Percentiles rank a stretch among this genome's conserved stretches.
Evolutionary conservation across 805 yeast genomes (phyloP).

Genomic region (Yarrowia osloensis): DNA sequence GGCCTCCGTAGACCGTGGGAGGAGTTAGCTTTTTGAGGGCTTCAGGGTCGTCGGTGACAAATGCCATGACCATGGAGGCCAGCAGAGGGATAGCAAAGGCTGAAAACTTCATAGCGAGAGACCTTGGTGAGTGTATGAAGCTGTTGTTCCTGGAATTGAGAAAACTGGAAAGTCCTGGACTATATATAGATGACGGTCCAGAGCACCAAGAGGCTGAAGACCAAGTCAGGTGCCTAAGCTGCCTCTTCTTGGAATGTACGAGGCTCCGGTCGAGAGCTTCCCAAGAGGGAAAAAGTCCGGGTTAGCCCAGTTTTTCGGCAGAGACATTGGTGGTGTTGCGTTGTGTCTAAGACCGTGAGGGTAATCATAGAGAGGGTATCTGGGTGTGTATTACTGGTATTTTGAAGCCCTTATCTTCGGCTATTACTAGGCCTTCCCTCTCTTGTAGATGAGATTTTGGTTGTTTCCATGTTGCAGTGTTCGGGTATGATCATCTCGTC

Average conservation of each 20-base stretch:
- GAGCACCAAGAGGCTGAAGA: not conserved
- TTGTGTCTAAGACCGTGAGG: not conserved
- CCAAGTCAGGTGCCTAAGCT: not conserved
- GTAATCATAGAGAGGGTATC: not conserved
- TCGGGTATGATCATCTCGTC: not conserved
- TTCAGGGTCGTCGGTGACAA: not conserved
- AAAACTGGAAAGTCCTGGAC: not conserved
- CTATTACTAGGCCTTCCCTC: too few relatives aligned
- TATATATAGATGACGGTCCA: not conserved
- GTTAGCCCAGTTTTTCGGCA: not conserved
- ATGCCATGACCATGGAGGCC: not conserved
- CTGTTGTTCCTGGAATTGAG: not conserved
- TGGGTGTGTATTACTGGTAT: too few relatives aligned
- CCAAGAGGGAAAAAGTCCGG: not conserved
- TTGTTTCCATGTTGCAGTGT: too few relatives aligned
- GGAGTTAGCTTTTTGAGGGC: not conserved
- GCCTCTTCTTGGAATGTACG: not conserved
- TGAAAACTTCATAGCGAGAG: conserved; percentile 4
- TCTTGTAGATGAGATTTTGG: too few relatives aligned
- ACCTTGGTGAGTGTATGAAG: not conserved
- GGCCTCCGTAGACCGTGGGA: not conserved
- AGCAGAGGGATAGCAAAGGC: not conserved
- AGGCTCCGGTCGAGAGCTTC: not conserved
- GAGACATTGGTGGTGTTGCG: not conserved
- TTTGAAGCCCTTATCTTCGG: too few relatives aligned